These are phyloP conservation scores for Backusella liffmaniae DNA, from an alignment of 192 early-diverging fungal species.

Conservation along the genomic window DNA sequence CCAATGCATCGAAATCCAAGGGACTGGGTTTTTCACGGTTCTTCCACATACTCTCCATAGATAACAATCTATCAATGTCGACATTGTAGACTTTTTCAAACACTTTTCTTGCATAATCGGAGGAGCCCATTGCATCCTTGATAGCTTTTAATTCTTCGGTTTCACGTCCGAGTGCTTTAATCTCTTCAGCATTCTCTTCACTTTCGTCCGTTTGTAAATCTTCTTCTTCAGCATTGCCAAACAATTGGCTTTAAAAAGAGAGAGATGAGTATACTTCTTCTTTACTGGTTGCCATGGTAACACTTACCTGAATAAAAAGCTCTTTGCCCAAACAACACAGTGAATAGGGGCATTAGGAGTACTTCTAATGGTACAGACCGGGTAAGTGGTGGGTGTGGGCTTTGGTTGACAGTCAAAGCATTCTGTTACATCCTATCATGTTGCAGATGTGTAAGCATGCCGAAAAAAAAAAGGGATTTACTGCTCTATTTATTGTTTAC, in stretches of 20 bases:
- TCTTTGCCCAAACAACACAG: conserved; percentile 99
- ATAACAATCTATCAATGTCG: conserved; percentile 79
- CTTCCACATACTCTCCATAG: conserved; percentile 91
- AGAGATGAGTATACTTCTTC: background rate
- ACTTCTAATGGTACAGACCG: conserved; percentile 96
- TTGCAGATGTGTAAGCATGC: background rate
- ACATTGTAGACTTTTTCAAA: conserved; percentile 80
- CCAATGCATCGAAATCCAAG: conserved; percentile 55
- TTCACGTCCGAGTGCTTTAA: conserved; percentile 72
- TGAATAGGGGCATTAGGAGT: conserved; percentile 95
- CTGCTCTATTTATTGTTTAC: conserved; percentile 16
- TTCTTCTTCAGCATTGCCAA: conserved; percentile 65
- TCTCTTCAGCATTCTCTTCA: conserved; percentile 56
- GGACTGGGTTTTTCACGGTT: conserved; percentile 66
- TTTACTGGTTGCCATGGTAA: background rate
- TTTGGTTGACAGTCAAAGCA: conserved; percentile 96
- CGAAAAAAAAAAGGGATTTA: no score
- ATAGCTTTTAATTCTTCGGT: conserved; percentile 68
- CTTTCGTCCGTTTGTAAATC: background rate
- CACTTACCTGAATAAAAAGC: conserved; percentile 80
- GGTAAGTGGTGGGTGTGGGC: conserved; percentile 81
- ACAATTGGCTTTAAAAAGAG: conserved; percentile 53
- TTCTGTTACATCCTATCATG: conserved; percentile 55
- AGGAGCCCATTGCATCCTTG: conserved; percentile 54
- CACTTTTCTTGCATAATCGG: conserved; percentile 59